Evolutionary conservation across 106 monocot species (phyloP), one percentile per base, ranked within the genome.

Genomic region (Gastrodia elata): DNA sequence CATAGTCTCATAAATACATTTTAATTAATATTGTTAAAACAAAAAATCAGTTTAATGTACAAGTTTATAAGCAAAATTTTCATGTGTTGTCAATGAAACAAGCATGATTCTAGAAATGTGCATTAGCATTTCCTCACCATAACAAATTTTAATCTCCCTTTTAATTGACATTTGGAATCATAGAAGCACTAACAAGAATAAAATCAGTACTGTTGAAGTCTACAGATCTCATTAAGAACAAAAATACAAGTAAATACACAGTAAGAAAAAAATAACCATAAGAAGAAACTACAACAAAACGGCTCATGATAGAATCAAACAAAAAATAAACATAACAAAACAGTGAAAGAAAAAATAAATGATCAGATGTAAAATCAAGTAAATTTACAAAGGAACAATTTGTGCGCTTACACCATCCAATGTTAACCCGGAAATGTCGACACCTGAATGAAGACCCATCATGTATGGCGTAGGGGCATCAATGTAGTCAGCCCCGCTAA

Each of bases 361-460:
- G 1, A 36, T 36, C 15, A 36, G 34, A 67, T 35, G 38, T 30
- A 75, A 56, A 38, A 24, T 5, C 27, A 42, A 55, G 1, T 20
- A 69, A 76, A 56, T 24, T 41, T 39, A 34, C 42, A 44, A 42
- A 48, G 16, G 2, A 72, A 55, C 25, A 46, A 42, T 75, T 42
- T 1, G 26, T 69, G 0, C 10, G 83, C 89, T 88, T 93, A 97
- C 92, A 77, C 92, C 93, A 83, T 93, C 92, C 86, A 91, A 88
- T 72, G 84, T 59, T 42, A 93, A 78, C 33, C 77, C 82, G 61
- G 71, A 84, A 64, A 84, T 96, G 79, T 96, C 95, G 26, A 96
- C 95, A 44, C 76, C 89, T 64, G 95, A 96, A 78, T 96, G 89
- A 87, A 96, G 92, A 74, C 95, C 95, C 92, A 96, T 96, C 92